A percentile compares a stretch with the other conserved stretches of the same genome.
phyloP scores from a whole-genome alignment of 768 basidiomycete genomes.

The Amanita polypyramis region DNA sequence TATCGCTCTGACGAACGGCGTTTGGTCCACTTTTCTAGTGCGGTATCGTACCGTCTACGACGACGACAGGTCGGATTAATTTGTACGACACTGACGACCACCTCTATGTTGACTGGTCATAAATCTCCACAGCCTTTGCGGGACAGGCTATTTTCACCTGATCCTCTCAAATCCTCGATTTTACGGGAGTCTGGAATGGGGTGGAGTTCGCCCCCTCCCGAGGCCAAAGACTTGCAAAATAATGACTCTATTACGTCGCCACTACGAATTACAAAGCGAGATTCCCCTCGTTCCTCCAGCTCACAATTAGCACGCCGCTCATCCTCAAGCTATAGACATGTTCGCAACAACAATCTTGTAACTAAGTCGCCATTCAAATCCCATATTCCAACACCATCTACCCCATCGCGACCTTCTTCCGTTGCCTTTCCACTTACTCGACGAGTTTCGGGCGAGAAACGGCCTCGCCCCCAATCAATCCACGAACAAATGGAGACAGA shows the following conservation, averaged over 20 bases:
- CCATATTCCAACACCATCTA: conserved; percentile 41
- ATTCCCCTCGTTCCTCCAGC: conserved; percentile 36
- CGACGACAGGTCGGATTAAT: conserved; percentile 12
- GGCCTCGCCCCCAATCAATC: conserved; percentile 64
- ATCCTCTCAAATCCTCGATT: conserved; percentile 54
- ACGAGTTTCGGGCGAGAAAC: conserved; percentile 69
- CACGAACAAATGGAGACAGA: conserved; percentile 56
- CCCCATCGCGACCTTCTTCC: conserved; percentile 23
- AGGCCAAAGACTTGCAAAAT: conserved; percentile 21
- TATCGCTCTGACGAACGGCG: conserved; percentile 15
- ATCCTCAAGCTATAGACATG: conserved; percentile 72
- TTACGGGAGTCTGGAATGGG: conserved; percentile 55
- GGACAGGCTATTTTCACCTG: conserved; percentile 52
- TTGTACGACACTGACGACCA: conserved; percentile 3
- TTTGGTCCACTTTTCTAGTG: conserved; percentile 8
- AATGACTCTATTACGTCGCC: conserved; percentile 44
- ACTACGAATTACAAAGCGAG: conserved; percentile 67
- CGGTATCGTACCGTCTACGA: conserved; percentile 7
- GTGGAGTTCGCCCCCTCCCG: conserved; percentile 40
- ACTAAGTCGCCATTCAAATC: conserved; percentile 82
- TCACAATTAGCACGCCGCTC: conserved; percentile 47
- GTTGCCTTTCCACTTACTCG: conserved; percentile 27
- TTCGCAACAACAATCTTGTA: conserved; percentile 69
- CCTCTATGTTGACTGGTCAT: conserved; percentile 21
- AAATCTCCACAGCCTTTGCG: conserved; percentile 35